Conservation (phyloP, 2,329 filamentous ascomycete genomes). For the Cyclaneusma minus region DNA sequence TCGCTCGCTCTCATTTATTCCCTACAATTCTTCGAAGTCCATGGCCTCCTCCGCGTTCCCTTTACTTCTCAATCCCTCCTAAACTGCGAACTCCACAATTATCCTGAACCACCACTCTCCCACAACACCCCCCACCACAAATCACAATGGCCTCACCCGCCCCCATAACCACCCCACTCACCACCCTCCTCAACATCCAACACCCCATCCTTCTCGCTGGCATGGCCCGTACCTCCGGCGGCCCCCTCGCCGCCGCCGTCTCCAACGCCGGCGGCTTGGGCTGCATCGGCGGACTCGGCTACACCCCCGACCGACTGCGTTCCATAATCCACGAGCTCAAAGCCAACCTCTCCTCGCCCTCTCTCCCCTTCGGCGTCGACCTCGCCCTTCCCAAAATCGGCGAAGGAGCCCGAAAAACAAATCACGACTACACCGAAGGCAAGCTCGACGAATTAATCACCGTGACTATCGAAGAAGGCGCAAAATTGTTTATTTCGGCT, state of each 20-base stretch:
- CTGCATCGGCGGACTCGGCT: constrained; percentile 57
- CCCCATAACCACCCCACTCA: constrained; percentile 63
- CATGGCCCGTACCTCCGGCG: constrained; percentile 78
- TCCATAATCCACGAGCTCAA: constrained; percentile 80
- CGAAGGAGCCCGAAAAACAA: constrained; percentile 70
- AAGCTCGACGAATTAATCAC: constrained; percentile 78
- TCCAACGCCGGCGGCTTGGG: constrained; percentile 64
- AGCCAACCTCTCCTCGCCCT: constrained; percentile 45
- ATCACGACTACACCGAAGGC: constrained; percentile 89
- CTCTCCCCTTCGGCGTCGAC: constrained; percentile 79
- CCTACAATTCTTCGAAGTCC: too few species aligned
- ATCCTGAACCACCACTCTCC: too few species aligned
- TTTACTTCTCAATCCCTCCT: too few species aligned
- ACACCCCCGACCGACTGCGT: constrained; percentile 59
- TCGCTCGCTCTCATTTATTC: too few species aligned
- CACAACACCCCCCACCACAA: not conserved
- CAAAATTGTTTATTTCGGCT: constrained; percentile 71
- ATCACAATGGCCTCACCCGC: constrained; percentile 4
- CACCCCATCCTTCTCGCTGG: constrained; percentile 87
- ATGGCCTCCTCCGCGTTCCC: too few species aligned
- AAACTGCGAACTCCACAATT: too few species aligned
- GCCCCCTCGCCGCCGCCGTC: constrained; percentile 66
- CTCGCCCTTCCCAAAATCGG: constrained; percentile 84
- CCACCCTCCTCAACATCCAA: constrained; percentile 62
- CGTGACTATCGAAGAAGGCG: constrained; percentile 72